phyloP scores from a whole-genome alignment of 306 rosid genomes.

The Dryas alaskensis region DNA sequence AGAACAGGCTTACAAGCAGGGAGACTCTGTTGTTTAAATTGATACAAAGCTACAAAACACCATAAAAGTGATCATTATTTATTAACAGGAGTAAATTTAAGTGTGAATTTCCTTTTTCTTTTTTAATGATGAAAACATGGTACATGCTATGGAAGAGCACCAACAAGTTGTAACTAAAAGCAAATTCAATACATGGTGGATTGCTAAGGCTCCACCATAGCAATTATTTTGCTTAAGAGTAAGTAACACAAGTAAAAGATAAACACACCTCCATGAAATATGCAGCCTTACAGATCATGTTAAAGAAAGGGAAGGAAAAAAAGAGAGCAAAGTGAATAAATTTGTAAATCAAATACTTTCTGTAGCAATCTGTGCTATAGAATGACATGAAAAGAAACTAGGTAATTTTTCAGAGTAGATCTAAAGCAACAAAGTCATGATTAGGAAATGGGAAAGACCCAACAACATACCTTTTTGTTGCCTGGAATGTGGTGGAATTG shows the following conservation, averaged over 20 bases:
- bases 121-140: background rate
- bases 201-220: too few relatives aligned
- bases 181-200: too few relatives aligned
- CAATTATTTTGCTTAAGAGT: too few relatives aligned
- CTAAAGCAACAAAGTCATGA: background rate
- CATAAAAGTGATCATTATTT: slow-evolving; percentile 16
- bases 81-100: background rate
- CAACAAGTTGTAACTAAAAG: too few relatives aligned
- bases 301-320: too few relatives aligned
- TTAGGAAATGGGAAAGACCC: background rate
- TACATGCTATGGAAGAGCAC: too few relatives aligned
- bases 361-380: background rate
- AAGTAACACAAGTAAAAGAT: too few relatives aligned
- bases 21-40: slow-evolving; percentile 84
- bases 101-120: background rate
- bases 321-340: too few relatives aligned
- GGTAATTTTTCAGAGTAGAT: background rate
- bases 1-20: slow-evolving; percentile 96
- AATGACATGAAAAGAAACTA: background rate
- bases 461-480: slow-evolving; percentile 23
- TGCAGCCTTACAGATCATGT: too few relatives aligned
- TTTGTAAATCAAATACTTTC: too few relatives aligned
- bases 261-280: too few relatives aligned
- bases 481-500: slow-evolving; percentile 17
- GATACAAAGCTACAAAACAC: slow-evolving; percentile 57